phyloP scores from a whole-genome alignment of 805 yeast species.

The Cyberlindnera americana region DNA sequence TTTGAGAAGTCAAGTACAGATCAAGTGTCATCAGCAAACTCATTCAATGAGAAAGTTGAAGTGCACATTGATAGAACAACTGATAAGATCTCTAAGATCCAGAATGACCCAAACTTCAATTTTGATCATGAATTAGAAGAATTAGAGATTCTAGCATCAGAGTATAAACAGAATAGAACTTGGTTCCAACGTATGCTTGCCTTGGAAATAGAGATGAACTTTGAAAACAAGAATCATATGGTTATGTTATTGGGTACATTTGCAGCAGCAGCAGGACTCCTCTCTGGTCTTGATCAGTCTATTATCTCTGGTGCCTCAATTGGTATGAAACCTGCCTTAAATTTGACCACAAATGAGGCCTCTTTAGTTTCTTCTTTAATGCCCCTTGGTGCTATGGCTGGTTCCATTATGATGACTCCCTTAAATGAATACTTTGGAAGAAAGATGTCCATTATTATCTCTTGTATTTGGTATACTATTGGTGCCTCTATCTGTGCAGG shows the following conservation, averaged over 20 bases:
- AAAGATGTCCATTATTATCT: constrained; percentile 48
- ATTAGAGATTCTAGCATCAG: constrained; percentile 29
- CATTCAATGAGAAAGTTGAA: constrained; percentile 2
- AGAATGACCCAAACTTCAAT: constrained; percentile 29
- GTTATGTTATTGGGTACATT: constrained; percentile 49
- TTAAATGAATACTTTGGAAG: constrained; percentile 54
- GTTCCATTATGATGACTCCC: constrained; percentile 58
- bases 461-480: constrained; percentile 57
- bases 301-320: constrained; percentile 61
- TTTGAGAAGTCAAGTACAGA: constrained; percentile 10
- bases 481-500: constrained; percentile 62
- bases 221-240: constrained; percentile 44
- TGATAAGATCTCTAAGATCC: constrained; percentile 15
- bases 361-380: constrained; percentile 56
- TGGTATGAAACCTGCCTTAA: constrained; percentile 43
- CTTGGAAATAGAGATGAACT: constrained; percentile 38
- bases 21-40: constrained; percentile 5
- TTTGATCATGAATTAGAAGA: constrained; percentile 37
- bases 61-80: constrained; percentile 15
- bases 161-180: constrained; percentile 29
- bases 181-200: constrained; percentile 36
- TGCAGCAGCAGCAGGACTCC: constrained; percentile 61
- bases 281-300: constrained; percentile 67
- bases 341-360: constrained; percentile 38
- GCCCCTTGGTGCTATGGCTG: constrained; percentile 70